Base-by-base conservation (phyloP, 176 grass and related monocot species). In the Lolium perenne region DNA sequence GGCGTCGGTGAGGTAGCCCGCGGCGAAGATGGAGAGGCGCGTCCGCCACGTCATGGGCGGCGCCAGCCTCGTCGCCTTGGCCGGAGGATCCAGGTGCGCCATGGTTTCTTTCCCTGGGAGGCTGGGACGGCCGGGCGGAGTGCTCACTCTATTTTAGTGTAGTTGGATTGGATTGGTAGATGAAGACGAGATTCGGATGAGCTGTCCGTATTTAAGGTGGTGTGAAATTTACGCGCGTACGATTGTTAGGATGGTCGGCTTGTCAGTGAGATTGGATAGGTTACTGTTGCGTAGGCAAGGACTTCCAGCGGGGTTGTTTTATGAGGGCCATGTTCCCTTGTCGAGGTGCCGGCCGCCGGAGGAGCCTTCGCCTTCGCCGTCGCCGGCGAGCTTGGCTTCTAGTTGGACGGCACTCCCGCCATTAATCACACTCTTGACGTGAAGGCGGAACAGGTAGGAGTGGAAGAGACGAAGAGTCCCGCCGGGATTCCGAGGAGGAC, bases 21-120 rank as follows among this genome's bases (percentile, higher is more conserved):
- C 68, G 35, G 59, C 41, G 38, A 32, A 66, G 21, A 92, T 56
- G 2, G 56, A 59, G 0, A 93, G 68, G 2, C 95, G 95, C 75
- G 87, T 61, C 40, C 81, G 83, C 55, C 92, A 90, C 26, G 92
- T 86, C 88, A 97, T 89, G 18, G 88, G 80, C 74, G 90, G 90
- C 43, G 91, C 79, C 12, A 29, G 49, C 77, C n/a, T 82, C 23
- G 12, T 76, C 47, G 15, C 23, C 48, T 76, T 76, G 48, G 47
- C 23, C 14, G 72, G 48, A 32, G 48, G 13, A 12, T 75, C 46
- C 21, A 9, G 8, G 25, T 18, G 14, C 48, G 47, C 23, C 72
- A 76, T 76, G 23, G 23, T 35, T 35, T 35, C 32, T 35, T 35
- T 35, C 26, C 26, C n/a, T n/a, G n/a, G n/a, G 29, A 2, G 1